Conservation (phyloP, 139 green algal species). For the Medakamo hakoo region DNA sequence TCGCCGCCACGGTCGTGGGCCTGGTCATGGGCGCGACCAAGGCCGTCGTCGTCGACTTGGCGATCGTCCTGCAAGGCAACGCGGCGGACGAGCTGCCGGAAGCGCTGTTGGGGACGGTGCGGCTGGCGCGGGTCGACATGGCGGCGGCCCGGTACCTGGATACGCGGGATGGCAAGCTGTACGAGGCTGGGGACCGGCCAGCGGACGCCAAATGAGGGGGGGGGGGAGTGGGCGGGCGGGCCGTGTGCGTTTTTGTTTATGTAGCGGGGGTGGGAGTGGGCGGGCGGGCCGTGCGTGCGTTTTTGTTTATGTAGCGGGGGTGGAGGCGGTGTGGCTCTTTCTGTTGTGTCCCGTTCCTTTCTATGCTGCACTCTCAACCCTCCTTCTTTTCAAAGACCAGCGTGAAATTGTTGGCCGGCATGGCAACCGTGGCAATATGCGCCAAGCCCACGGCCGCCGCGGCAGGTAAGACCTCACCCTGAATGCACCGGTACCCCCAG, state of each 20-base stretch:
- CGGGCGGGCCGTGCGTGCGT: too few relatives aligned
- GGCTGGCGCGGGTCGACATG: slow-evolving; percentile 3
- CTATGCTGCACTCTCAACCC: not conserved
- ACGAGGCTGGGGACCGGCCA: not conserved
- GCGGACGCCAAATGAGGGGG: too few relatives aligned
- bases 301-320: not conserved
- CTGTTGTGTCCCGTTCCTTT: not conserved
- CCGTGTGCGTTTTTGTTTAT: too few relatives aligned
- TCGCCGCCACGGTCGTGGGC: slow-evolving; percentile 17
- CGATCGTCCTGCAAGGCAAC: slow-evolving; percentile 18
- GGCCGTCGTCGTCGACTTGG: slow-evolving; percentile 17
- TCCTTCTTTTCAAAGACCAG: slow-evolving; percentile 17
- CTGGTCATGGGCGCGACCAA: slow-evolving; percentile 22
- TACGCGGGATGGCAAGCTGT: not conserved
- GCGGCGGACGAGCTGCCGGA: slow-evolving; percentile 16
- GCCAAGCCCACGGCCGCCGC: slow-evolving; percentile 18
- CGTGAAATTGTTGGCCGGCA: slow-evolving; percentile 46
- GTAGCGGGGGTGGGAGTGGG: not conserved
- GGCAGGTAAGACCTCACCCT: slow-evolving; percentile 10
- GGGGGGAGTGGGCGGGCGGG: too few relatives aligned
- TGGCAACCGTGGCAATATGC: slow-evolving; percentile 11
- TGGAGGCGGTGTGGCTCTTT: not conserved
- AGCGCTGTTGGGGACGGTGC: slow-evolving; percentile 19
- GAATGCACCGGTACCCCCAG: slow-evolving; percentile 43
- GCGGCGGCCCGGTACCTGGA: not conserved